phyloP scores from a whole-genome alignment of 2,329 filamentous ascomycete genomes.

The Apiospora pterosperma region DNA sequence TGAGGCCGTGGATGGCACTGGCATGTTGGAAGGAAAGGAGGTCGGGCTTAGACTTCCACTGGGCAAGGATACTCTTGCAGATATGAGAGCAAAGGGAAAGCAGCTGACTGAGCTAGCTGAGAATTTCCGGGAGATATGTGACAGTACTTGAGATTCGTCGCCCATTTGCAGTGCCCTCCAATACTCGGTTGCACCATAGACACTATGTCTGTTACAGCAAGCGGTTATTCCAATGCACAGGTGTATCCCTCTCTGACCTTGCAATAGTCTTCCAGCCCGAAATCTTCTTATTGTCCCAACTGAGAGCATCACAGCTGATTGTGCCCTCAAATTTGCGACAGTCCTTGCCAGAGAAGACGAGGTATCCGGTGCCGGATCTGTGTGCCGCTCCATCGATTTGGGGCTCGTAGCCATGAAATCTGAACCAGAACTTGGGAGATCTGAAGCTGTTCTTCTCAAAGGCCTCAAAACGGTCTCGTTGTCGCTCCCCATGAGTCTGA shows the following conservation, averaged over 20 bases:
- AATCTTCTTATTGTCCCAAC: conserved; percentile 17
- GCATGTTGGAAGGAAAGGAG: conserved; percentile 15
- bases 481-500: not conserved
- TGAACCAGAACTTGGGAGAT: conserved; percentile 21
- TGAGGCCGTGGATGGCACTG: conserved; percentile 21
- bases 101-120: not conserved
- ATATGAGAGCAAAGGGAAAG: conserved; percentile 6
- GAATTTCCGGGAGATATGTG: not conserved
- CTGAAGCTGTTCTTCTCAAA: conserved; percentile 22
- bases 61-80: conserved; percentile 10
- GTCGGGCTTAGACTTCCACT: conserved; percentile 12
- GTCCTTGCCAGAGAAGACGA: conserved; percentile 21
- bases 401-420: conserved; percentile 12
- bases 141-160: not conserved
- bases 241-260: conserved; percentile 9
- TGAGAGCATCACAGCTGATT: conserved; percentile 16
- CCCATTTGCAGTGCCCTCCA: not conserved
- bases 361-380: conserved; percentile 16
- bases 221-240: not conserved
- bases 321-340: conserved; percentile 20
- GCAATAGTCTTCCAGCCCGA: conserved; percentile 17
- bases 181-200: not conserved
- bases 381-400: not conserved
- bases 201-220: not conserved
- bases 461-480: conserved; percentile 12